Evolutionary conservation across 305 asterid species (phyloP).

Genomic region (Fraxinus latifolia): DNA sequence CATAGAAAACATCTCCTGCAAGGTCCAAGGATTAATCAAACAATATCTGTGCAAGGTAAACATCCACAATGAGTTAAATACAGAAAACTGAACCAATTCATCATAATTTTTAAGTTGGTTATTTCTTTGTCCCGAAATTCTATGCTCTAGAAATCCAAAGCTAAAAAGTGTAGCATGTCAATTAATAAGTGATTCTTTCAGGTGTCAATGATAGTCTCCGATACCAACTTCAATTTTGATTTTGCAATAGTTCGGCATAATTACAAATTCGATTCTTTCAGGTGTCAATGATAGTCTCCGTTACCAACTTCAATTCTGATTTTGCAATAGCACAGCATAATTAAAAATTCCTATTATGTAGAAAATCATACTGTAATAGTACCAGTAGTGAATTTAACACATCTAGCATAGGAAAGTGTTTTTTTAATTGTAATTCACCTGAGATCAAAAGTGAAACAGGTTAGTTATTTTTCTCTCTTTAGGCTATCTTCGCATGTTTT

Average conservation of each 20-base stretch:
- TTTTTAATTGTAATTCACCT: background rate
- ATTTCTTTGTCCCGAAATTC: background rate
- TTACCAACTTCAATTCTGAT: background rate
- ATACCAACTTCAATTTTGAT: background rate
- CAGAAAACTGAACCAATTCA: background rate
- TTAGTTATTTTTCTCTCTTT: background rate
- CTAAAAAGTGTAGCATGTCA: background rate
- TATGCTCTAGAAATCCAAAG: background rate
- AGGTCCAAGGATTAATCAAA: slow-evolving; percentile 12
- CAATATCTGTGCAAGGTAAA: background rate
- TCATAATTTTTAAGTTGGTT: background rate
- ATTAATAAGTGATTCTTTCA: background rate
- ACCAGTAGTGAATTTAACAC: background rate
- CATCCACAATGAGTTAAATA: background rate
- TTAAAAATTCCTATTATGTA: background rate
- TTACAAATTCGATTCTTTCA: background rate
- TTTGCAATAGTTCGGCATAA: background rate
- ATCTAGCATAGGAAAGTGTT: background rate
- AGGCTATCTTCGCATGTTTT: background rate
- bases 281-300: background rate
- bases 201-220: background rate
- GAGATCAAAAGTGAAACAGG: background rate
- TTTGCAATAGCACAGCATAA: background rate
- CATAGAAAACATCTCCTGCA: slow-evolving; percentile 91
- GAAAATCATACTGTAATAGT: background rate